Base-by-base conservation (phyloP, 148 eudicot genomes). In the Rhododendron ferrugineum region DNA sequence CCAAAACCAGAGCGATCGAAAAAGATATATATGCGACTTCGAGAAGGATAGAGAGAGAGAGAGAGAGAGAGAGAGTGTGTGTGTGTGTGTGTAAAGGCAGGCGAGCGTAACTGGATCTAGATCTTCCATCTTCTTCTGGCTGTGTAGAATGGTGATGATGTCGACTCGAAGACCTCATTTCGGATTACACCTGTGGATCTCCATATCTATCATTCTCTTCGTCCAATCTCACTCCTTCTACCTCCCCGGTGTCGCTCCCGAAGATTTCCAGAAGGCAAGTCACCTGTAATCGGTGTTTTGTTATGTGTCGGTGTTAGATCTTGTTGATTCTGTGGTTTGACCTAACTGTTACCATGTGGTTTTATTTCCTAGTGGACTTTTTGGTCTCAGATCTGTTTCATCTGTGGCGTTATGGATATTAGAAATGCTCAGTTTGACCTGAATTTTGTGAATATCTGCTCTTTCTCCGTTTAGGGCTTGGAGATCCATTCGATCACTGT, bases 221-320 rank as follows among this genome's bases (percentile, higher is more conserved):
- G 14, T 70, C 83, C 73, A 79, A 23, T 87, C 82, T 11, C 49
- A 78, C 82, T 80, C 88, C 82, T 92, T 92, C 83, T 92, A 92
- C 78, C 93, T 92, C 73, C 93, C 93, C 30, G 93, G 93, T 82
- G 92, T 89, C 30, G 93, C 93, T 26, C 93, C 93, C 15, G 54
- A 90, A 85, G 93, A 92, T 86, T 92, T 92, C 86, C 84, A 62
- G 50, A 90, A 86, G 92, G 93, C 83, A 81, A 64, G 60, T 76
- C 44, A 23, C 23, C 2, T 58, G 6, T 77, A 3, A 0, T 70
- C 20, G 5, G 11, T 83, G 42, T 56, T 42, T 30, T 42, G 2
- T n/a, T 66, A 6, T 14, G n/a, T 34, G 70, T 82, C 70, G 7
- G 75, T 32, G 75, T 70, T 30, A 68, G 74, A 68, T 68, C 74